Evolutionary conservation across 495 filamentous ascomycete genomes (phyloP).

Genomic region (Aspergillus homomorphus): DNA sequence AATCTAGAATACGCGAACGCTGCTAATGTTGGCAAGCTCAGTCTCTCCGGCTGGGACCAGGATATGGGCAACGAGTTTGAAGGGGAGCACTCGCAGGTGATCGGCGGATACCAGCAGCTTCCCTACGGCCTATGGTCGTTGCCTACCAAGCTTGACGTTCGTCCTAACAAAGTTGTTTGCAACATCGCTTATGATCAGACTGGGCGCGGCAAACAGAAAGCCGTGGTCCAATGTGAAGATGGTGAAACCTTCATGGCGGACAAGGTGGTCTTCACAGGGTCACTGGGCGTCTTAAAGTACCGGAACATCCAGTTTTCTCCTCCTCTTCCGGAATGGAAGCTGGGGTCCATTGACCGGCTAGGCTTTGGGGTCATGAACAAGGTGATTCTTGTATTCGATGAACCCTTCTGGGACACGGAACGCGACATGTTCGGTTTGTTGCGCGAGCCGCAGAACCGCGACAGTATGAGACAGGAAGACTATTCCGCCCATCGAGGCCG

Average conservation of each 20-base stretch:
- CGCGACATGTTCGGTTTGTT: constrained; percentile 93
- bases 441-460: constrained; percentile 57
- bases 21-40: constrained; percentile 77
- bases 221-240: constrained; percentile 72
- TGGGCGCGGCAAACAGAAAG: constrained; percentile 35
- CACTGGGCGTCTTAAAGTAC: constrained; percentile 85
- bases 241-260: constrained; percentile 78
- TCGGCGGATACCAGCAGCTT: constrained; percentile 89
- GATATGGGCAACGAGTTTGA: constrained; percentile 97
- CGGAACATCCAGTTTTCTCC: constrained; percentile 73
- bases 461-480: constrained; percentile 58
- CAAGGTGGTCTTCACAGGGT: constrained; percentile 80
- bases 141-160: constrained; percentile 77
- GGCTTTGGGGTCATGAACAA: constrained; percentile 97
- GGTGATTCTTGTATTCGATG: constrained; percentile 83
- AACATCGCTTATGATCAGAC: constrained; percentile 63
- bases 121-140: constrained; percentile 74
- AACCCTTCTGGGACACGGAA: constrained; percentile 89
- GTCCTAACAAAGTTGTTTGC: constrained; percentile 63
- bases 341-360: constrained; percentile 74
- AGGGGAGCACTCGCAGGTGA: constrained; percentile 85
- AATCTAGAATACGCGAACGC: constrained; percentile 98
- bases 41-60: constrained; percentile 91
- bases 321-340: constrained; percentile 81
- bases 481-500: constrained; percentile 68